Evolutionary conservation across 805 yeast species (phyloP), one percentile per base, ranked within the genome.

Genomic region (Wickerhamiella sergipiensis): DNA sequence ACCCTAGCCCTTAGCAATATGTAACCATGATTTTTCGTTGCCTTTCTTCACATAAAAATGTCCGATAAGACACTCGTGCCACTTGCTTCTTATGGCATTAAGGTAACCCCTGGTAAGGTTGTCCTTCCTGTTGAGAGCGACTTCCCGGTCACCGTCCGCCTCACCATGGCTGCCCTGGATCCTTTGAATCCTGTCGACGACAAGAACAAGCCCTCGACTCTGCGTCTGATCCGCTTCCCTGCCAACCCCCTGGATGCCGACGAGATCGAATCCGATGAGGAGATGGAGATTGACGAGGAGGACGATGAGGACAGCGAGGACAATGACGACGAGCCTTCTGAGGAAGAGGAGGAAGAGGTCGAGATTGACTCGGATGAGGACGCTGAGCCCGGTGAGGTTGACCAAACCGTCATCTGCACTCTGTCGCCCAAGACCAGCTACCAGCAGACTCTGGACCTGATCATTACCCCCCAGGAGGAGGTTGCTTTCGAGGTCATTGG

Each of bases 161-260:
- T 90, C 62, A 89, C 97, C 50, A 77, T 90, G 78, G 98, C 96
- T 56, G 95, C 98, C 54, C 75, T 92, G 62, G 96, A 90, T 71
- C 95, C 96, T 56, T 85, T 81, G 63, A 63, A 68, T 46, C 76
- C 94, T 29, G 95, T 87, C 61, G 70, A 64, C 52, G 63, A 59
- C 53, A 50, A 54, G 47, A 57, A 62, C 58, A 81, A 77, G 60
- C 97, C 97, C 58, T 81, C 95, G 31, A 87, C 96, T 61, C 76
- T 92, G 64, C 83, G 95, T 73, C 77, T 90, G 64, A 77, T 90
- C 42, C 64, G 62, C 39, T 55, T 61, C 49, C 59, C 60, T 33
- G 70, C 67, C 29, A 67, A 62, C 31, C 62, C 56, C 6, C 66
- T 59, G 19, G 66, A 62, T 21, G 65, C 64, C 44, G 57, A 49